These are phyloP conservation scores for Aspergillus amoenus DNA, from an alignment of 2,329 filamentous ascomycete genomes.

Conservation along the genomic window DNA sequence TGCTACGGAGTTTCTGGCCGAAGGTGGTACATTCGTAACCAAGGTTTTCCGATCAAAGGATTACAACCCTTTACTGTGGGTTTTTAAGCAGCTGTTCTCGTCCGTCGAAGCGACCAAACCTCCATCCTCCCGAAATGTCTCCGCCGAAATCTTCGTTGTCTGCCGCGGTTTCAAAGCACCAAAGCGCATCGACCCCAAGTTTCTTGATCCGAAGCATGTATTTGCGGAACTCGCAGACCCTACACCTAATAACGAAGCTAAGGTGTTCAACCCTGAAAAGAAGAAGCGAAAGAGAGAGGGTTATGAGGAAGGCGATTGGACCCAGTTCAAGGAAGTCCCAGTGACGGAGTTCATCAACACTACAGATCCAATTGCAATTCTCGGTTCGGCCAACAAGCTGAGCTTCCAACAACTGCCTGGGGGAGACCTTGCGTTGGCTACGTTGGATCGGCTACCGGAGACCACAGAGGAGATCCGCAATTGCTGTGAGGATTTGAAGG, in stretches of 20 bases:
- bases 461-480: constrained; percentile 78
- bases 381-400: constrained; percentile 81
- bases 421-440: constrained; percentile 81
- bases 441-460: constrained; percentile 79
- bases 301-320: constrained; percentile 95
- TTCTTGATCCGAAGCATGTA: constrained; percentile 83
- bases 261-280: constrained; percentile 94
- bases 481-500: constrained; percentile 81
- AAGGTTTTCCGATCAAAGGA: constrained; percentile 98
- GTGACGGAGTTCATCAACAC: constrained; percentile 95
- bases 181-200: constrained; percentile 87
- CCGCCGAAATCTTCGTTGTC: constrained; percentile 97
- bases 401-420: constrained; percentile 78
- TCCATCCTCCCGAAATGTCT: constrained; percentile 91
- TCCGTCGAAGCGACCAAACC: constrained; percentile 98
- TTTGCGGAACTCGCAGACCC: constrained; percentile 88
- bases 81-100: constrained; percentile 92
- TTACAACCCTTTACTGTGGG: constrained; percentile 94
- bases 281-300: constrained; percentile 98
- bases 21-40: constrained; percentile 91
- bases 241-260: constrained; percentile 92
- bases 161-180: constrained; percentile 94
- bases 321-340: constrained; percentile 82
- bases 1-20: constrained; percentile 85
- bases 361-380: constrained; percentile 85